Percentiles rank a stretch among this genome's conserved stretches.
These are phyloP conservation scores for Candida anutae DNA, from an alignment of 1,139 yeast species.

Conservation along the genomic window DNA sequence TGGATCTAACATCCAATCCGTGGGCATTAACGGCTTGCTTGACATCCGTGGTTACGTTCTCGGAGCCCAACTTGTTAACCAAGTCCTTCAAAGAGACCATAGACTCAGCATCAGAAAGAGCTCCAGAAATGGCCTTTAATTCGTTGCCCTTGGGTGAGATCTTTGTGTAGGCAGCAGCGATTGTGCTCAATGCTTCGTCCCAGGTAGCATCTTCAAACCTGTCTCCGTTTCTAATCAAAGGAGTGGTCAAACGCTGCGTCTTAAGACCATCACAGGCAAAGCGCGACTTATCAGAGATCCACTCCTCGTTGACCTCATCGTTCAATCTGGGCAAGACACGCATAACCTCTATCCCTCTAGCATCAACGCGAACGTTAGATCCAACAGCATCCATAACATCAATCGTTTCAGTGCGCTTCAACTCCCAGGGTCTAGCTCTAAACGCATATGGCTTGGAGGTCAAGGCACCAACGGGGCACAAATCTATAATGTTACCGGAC, in stretches of 20 bases:
- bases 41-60: constrained; percentile 70
- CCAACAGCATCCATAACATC: constrained; percentile 85
- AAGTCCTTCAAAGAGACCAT: constrained; percentile 78
- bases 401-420: constrained; percentile 81
- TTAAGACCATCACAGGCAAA: constrained; percentile 83
- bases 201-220: constrained; percentile 72
- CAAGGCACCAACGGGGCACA: constrained; percentile 91
- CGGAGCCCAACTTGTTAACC: constrained; percentile 70
- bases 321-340: constrained; percentile 81
- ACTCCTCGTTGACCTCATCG: constrained; percentile 84
- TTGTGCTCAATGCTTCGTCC: constrained; percentile 76
- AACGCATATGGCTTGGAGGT: constrained; percentile 88
- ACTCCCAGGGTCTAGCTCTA: constrained; percentile 91
- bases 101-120: constrained; percentile 76
- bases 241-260: constrained; percentile 80
- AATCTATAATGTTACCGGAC: constrained; percentile 82
- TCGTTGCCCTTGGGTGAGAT: constrained; percentile 62
- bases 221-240: constrained; percentile 67
- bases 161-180: constrained; percentile 56
- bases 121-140: constrained; percentile 77
- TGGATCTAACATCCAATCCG: constrained; percentile 71
- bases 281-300: constrained; percentile 86
- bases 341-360: constrained; percentile 85
- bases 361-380: constrained; percentile 75
- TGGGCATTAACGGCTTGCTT: constrained; percentile 55